phyloP scores from a whole-genome alignment of 2,329 filamentous ascomycete species.

The Claviceps paspali region DNA sequence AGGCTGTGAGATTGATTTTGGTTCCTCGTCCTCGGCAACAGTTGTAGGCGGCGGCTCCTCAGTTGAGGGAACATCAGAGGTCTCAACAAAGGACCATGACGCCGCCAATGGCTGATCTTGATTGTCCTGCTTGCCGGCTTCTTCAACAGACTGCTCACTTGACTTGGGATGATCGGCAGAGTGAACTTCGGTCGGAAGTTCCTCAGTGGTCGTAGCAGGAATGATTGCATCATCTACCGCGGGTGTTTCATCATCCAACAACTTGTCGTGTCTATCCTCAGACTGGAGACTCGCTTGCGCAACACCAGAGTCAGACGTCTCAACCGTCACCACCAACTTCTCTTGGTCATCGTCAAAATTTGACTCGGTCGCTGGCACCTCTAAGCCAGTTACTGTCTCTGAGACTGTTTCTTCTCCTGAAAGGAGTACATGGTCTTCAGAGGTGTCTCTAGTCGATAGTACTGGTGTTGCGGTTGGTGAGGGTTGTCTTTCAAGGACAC shows the following conservation, averaged over 20 bases:
- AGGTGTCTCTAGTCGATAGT: too few species aligned
- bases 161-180: not conserved
- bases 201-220: not conserved
- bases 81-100: slow-evolving; percentile 1
- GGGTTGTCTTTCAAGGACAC: not conserved
- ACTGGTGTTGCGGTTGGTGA: too few species aligned
- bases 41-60: not conserved
- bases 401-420: not conserved
- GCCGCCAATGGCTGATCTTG: not conserved
- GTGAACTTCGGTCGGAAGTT: not conserved
- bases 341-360: not conserved
- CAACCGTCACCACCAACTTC: not conserved
- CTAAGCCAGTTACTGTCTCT: not conserved
- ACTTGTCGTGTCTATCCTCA: not conserved
- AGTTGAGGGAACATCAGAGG: not conserved
- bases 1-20: not conserved
- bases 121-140: not conserved
- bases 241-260: not conserved
- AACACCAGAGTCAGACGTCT: not conserved
- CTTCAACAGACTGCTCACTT: not conserved
- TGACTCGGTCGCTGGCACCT: not conserved
- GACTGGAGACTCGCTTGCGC: not conserved
- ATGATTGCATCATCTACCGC: not conserved
- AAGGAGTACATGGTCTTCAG: not conserved
- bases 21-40: not conserved